These are phyloP conservation scores for Cordia subcordata DNA, from an alignment of 257 asterid genomes.

Conservation along the genomic window DNA sequence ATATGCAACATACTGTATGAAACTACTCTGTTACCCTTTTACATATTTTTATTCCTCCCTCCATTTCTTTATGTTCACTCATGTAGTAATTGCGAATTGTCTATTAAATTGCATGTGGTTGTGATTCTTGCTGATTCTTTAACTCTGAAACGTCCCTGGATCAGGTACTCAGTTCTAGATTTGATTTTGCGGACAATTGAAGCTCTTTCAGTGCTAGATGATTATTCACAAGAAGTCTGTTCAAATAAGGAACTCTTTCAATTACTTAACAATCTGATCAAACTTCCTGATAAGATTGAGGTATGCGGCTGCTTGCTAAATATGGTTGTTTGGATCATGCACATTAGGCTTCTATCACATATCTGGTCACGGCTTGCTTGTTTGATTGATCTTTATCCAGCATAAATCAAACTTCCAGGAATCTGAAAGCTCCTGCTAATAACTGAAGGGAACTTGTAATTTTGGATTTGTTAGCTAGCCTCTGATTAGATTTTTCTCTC, in stretches of 20 bases:
- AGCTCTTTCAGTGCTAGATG: conserved; percentile 67
- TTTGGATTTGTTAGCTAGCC: too few species aligned
- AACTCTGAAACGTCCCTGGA: conserved; percentile 11
- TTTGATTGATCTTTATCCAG: background rate
- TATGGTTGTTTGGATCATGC: conserved; percentile 9
- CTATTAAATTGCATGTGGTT: conserved; percentile 9
- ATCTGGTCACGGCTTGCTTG: conserved; percentile 3
- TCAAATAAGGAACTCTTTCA: conserved; percentile 47
- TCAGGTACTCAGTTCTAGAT: conserved; percentile 70
- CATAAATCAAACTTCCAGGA: too few species aligned
- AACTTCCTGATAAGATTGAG: conserved; percentile 77
- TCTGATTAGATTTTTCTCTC: too few species aligned
- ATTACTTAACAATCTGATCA: conserved; percentile 52
- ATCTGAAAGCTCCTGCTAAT: too few species aligned
- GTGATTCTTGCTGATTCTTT: conserved; percentile 7
- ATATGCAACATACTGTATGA: background rate
- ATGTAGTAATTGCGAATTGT: background rate
- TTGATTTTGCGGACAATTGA: conserved; percentile 71
- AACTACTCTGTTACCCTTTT: background rate
- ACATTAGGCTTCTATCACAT: background rate
- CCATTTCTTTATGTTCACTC: background rate
- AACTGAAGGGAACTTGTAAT: too few species aligned
- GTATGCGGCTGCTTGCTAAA: conserved; percentile 32
- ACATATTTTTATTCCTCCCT: background rate
- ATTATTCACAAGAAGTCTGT: conserved; percentile 52